A percentile compares a stretch with the other conserved stretches of the same genome.
Evolutionary conservation across 2,329 filamentous ascomycete species (phyloP).

Genomic region (Venturiaceae sp.): DNA sequence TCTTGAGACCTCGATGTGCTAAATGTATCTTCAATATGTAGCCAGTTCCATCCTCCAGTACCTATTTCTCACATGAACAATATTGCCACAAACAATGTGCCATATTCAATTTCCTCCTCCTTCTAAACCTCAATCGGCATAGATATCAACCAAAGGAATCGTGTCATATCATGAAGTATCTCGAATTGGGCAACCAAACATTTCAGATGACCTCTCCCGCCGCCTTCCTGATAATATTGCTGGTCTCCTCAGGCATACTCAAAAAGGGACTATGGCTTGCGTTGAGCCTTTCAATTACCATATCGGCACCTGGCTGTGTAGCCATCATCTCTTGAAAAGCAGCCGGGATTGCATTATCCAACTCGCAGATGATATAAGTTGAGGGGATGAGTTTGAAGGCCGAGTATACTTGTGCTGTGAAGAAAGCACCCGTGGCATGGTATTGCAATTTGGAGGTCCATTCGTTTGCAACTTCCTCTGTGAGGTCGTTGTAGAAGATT

Average conservation of each 20-base stretch:
- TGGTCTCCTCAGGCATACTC: slow-evolving; percentile 4
- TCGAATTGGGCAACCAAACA: too few relatives aligned
- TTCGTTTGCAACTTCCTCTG: slow-evolving; percentile 30
- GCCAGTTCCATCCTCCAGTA: too few relatives aligned
- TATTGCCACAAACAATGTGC: too few relatives aligned
- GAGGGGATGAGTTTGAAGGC: not conserved
- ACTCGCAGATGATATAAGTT: slow-evolving; percentile 1
- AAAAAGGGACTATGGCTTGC: slow-evolving; percentile 1
- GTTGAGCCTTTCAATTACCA: not conserved
- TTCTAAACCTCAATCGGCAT: too few relatives aligned
- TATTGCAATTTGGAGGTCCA: slow-evolving; percentile 31
- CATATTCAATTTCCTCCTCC: too few relatives aligned
- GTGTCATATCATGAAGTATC: too few relatives aligned
- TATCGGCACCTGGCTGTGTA: not conserved
- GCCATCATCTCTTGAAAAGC: slow-evolving; percentile 1
- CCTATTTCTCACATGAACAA: too few relatives aligned
- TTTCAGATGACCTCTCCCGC: slow-evolving; percentile 3
- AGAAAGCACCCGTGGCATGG: slow-evolving; percentile 30
- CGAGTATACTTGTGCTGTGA: not conserved
- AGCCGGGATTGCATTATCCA: not conserved
- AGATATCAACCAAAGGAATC: too few relatives aligned
- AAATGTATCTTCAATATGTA: too few relatives aligned
- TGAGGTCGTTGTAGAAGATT: slow-evolving; percentile 42
- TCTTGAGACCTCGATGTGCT: too few relatives aligned
- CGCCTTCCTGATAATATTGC: slow-evolving; percentile 15